Evolutionary conservation across 1,284 basidiomycete species (phyloP), one percentile per base, ranked within the genome.

Genomic region (Pseudozyma pruni): DNA sequence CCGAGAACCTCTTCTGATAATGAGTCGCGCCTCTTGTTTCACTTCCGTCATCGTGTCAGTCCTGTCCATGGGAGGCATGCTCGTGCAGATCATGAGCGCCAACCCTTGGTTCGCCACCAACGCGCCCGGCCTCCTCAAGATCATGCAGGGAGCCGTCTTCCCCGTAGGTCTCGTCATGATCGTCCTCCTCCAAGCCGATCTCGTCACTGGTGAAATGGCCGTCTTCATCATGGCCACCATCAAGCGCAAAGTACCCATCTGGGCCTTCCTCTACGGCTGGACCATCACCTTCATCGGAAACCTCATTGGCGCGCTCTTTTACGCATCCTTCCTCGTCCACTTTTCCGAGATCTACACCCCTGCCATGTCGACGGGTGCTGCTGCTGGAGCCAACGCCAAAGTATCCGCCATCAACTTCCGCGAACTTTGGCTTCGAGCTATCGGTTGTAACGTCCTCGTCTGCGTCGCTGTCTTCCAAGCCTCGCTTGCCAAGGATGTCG

Each of bases 381-480:
- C 68, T 3, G 37, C 17, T 8, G 41, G 40, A 2, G 72, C 72
- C 23, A 45, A 72, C 32, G 53, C 60, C 32, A 76, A 76, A 31
- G 69, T 71, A 1, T 52, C 55, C 6, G 46, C 55, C 3, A 53
- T 71, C 58, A 72, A 71, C 53, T 76, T 76, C 35, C 44, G 54
- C 34, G 53, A 91, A 78, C 89, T 91, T 43, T 89, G 91, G 83
- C 81, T 91, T 17, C 85, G 90, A 19, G 90, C 89, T 0, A 90
- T 91, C 66, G 90, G 87, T 4, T 91, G 90, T 72, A 91, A 91
- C 72, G 90, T 89, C 87, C 85, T 91, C 2, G 90, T 91, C 32
- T 89, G 86, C 67, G 83, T 90, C n/a, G 90, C 90, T 4, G 85
- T 91, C 53, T 91, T 90, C 89, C 90, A 90, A 89, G 87, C 89